Evolutionary conservation across 768 basidiomycete genomes (phyloP), one percentile per base, ranked within the genome.

Genomic region (Fomitopsis serialis): DNA sequence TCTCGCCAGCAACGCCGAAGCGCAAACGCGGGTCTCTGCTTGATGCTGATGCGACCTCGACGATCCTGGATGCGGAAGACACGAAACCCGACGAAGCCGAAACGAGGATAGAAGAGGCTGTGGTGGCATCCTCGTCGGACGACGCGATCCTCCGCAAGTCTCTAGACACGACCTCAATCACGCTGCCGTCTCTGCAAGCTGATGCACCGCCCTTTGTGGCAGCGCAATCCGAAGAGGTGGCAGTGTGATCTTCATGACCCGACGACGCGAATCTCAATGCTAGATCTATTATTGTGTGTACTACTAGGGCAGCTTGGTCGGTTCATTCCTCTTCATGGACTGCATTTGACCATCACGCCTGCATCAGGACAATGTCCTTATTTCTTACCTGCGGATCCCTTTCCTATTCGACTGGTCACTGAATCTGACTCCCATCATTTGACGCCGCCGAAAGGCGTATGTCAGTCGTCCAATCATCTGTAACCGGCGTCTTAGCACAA

Each of bases 21-120:
- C 36, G 48, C 8, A 25, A 40, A 13, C 10, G 56, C 47, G 48
- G 55, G 47, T 56, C 55, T 35, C 2, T 54, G 35, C 54, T 45
- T 17, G 58, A 62, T 43, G 48, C 27, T 21, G 56, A 59, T 19
- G 61, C 59, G 43, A 57, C 37, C 55, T 60, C 54, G 32, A 37
- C 56, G 37, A 40, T 15, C 15, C 37, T 6, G n/a, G 52, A 21
- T 13, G 54, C 29, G 2, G 57, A 53, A 17, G 51, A 55, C 25
- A 54, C 47, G 23, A 53, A 59, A 44, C 34, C 54, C 32, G 53
- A 49, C 22, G 55, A 54, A 13, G 54, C 48, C 22, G 52, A 55
- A 47, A 54, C 49, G 27, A 50, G 48, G 2, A 49, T 52, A 24
- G 29, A 46, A 19, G 51, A 35, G n/a, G 50, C 50, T 6, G 46